Evolutionary conservation across 2,329 filamentous ascomycete genomes (phyloP).

Genomic region (Parascedosporium putredinis): DNA sequence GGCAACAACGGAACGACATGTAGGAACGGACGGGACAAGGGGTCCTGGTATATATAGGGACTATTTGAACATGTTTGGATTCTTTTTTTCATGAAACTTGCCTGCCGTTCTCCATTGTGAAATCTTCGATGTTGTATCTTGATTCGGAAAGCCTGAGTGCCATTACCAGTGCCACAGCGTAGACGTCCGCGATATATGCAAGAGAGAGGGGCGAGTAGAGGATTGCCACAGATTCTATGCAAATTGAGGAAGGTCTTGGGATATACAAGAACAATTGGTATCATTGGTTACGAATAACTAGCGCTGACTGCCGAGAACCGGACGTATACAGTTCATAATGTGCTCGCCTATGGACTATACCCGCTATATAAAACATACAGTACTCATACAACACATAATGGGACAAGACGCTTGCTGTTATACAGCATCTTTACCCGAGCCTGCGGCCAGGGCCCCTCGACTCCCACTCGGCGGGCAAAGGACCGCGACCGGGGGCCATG

Average conservation of each 20-base stretch:
- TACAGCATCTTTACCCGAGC: slow-evolving; percentile 36
- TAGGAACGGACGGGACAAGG: neutral
- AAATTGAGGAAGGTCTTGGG: neutral
- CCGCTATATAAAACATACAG: neutral
- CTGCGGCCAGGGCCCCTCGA: slow-evolving; percentile 52
- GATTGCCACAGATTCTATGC: no score
- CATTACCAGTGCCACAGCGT: no score
- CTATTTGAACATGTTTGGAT: neutral
- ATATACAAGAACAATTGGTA: neutral
- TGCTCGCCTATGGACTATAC: neutral
- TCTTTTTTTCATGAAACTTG: no score
- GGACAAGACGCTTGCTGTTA: no score
- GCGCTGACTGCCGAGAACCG: neutral
- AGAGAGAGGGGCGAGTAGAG: no score
- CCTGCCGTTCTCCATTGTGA: no score
- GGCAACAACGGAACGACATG: no score
- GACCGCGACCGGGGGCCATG: slow-evolving; percentile 26
- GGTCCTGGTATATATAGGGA: neutral
- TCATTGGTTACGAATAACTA: neutral
- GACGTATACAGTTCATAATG: neutral
- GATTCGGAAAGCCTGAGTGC: no score
- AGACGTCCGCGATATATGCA: no score
- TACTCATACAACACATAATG: neutral
- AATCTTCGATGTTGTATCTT: no score
- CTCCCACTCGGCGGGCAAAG: slow-evolving; percentile 54